These are phyloP conservation scores for Smallanthus sonchifolius DNA, from an alignment of 129 eudicot genomes.

Conservation along the genomic window DNA sequence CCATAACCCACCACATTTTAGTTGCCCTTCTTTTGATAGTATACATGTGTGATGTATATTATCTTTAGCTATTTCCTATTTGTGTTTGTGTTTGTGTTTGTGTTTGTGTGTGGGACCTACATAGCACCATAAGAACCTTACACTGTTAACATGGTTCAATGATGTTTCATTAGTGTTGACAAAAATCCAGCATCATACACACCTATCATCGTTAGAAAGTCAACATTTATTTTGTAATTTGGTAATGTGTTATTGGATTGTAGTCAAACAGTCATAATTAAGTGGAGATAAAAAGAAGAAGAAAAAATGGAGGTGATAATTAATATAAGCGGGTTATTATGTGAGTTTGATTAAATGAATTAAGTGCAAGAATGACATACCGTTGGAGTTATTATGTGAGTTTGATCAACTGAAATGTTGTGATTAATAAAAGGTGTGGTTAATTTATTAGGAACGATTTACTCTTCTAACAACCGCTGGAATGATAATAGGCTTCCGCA, in stretches of 20 bases:
- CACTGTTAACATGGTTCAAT: conserved; percentile 33
- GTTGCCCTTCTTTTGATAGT: conserved; percentile 3
- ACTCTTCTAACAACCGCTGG: too few species aligned
- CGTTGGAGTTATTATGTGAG: too few species aligned
- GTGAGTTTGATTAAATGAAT: neutral
- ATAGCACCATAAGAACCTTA: conserved; percentile 40
- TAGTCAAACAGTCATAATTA: neutral
- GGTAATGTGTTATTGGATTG: neutral
- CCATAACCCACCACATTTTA: conserved; percentile 13
- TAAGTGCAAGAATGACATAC: neutral
- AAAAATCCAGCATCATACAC: conserved; percentile 39
- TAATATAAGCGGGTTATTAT: neutral
- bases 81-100: conserved; percentile 1
- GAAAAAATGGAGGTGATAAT: neutral
- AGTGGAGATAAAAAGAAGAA: neutral
- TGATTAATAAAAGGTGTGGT: too few species aligned
- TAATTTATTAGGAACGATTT: too few species aligned
- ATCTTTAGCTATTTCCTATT: neutral
- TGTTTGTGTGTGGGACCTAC: conserved; percentile 22
- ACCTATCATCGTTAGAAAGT: conserved; percentile 21
- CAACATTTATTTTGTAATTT: neutral
- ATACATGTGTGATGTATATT: neutral
- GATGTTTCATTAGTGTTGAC: conserved; percentile 55
- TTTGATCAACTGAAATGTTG: too few species aligned
- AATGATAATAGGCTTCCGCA: too few species aligned